Base-by-base conservation (phyloP, 2,329 filamentous ascomycete genomes). In the Colletotrichum theobromicola region DNA sequence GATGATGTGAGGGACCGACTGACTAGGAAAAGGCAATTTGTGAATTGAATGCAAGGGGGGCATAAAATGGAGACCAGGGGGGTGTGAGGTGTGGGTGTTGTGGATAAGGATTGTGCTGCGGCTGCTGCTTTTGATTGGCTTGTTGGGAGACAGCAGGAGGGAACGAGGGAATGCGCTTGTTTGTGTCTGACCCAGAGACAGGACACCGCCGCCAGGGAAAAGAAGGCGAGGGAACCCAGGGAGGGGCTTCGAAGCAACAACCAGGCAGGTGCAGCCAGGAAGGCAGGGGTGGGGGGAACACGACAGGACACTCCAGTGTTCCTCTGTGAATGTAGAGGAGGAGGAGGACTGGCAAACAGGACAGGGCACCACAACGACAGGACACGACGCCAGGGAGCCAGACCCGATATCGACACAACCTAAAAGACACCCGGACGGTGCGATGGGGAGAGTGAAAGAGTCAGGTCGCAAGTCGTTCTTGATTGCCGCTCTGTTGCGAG, bases 21-120 rank as follows among this genome's bases (percentile, higher is more conserved):
- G 72, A 75, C 68, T 72, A 75, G 72, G 62, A 72, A 72, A 75
- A 67, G 72, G 69, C 57, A 75, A 72, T 72, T 72, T 72, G 72
- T 74, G 72, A 62, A 75, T 57, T 63, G 72, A 50, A 72, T 67
- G 69, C 63, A 75, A 75, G 72, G 72, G 68, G 67, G 55, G 61
- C 61, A 71, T 66, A 62, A 71, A 62, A 65, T 46, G 57, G 65
- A 30, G 69, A 58, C n/a, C n/a, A n/a, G n/a, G 63, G 63, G 37
- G 68, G 57, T 66, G 46, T 72, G 68, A 28, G 57, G n/a, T 63
- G 62, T 63, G 62, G 72, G 42, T 72, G 62, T 62, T 67, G 68
- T 72, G 72, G 68, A 57, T 58, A 37, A 21, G 61, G 6, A 50
- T 58, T 42, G 68, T 63, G 42, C 62, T 9, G 9, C 16, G 13